Percentiles rank a stretch among this genome's conserved stretches.
phyloP scores from a whole-genome alignment of 495 filamentous ascomycete genomes.

The Penicillium chermesinum region DNA sequence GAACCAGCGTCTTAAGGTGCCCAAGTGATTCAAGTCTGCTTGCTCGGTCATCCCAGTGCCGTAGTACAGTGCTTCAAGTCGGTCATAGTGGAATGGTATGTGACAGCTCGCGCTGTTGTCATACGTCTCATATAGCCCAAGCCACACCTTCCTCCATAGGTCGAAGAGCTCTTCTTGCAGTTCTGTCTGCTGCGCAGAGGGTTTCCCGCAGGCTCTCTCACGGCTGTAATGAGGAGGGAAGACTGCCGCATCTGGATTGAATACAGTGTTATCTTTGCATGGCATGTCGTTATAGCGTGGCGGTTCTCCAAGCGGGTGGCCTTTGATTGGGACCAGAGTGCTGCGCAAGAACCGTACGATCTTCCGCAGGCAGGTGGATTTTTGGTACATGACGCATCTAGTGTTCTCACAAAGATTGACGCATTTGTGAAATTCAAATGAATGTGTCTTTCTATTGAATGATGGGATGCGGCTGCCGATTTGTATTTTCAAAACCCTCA shows the following conservation, averaged over 20 bases:
- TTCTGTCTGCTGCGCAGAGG: constrained; percentile 4
- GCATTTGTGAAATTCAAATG: too few species aligned
- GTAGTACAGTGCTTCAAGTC: constrained; percentile 15
- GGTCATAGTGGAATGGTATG: constrained; percentile 10
- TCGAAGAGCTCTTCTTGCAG: constrained; percentile 14
- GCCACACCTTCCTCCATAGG: constrained; percentile 19
- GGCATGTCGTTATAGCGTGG: not conserved
- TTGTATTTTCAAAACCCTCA: too few species aligned
- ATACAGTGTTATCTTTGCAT: not conserved
- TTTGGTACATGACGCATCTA: too few species aligned
- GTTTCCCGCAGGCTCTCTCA: not conserved
- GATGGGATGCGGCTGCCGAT: too few species aligned
- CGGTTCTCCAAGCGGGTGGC: not conserved
- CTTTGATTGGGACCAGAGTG: not conserved
- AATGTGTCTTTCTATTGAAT: too few species aligned
- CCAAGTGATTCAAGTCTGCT: not conserved
- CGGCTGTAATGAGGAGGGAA: not conserved
- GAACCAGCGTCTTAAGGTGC: not conserved
- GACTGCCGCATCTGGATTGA: not conserved
- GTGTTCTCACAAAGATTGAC: too few species aligned
- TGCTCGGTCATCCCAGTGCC: constrained; percentile 13
- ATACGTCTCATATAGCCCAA: constrained; percentile 18
- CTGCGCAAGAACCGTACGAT: not conserved
- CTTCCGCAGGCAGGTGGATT: not conserved
- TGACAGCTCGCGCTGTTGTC: not conserved